Evolutionary conservation across 768 basidiomycete genomes (phyloP), one percentile per base, ranked within the genome.

Genomic region (Dioszegia aurantiaca): DNA sequence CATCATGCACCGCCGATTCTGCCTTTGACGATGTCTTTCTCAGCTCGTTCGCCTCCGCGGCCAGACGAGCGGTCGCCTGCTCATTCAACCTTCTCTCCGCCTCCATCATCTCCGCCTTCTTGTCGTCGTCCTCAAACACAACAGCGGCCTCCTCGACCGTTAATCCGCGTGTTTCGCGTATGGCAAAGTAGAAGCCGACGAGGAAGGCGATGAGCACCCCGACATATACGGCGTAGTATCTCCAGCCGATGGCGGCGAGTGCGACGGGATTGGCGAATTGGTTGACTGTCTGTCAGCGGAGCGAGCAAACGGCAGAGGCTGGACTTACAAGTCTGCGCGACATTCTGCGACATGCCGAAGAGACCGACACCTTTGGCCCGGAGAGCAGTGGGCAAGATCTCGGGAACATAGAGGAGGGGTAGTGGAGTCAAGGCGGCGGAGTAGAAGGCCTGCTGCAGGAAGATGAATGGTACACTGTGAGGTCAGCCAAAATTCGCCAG

Each of bases 221-320:
- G 24, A 64, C 55, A 56, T 64, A 64, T 51, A 64, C 63, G 16
- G 41, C 42, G 54, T 64, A 64, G 52, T 64, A 64, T 54, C 53
- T 57, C 63, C 63, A 64, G 4, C 45, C 49, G 33, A 64, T 56
- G 14, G 59, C 63, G 23, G 55, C 59, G 17, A 64, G 40, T 1
- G 63, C 63, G 43, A 61, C 46, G 19, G 63, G 63, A 48, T 64
- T 64, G 41, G 48, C 63, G 28, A 64, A 64, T 42, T 63, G 56
- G 31, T 57, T 57, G 55, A 59, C 46, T 47, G 30, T 4, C 3
- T 17, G 30, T 47, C 46, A 47, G 46, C 26, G 17, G 8, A 45
- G 48, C 45, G 48, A 21, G 19, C 9, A 45, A 12, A 21, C 23
- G 46, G 16, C 31, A 26, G 9, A 54, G 41, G 59, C 46, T 39